Evolutionary conservation across 2,329 filamentous ascomycete genomes (phyloP).

Genomic region (Aspergillus luchuensis): DNA sequence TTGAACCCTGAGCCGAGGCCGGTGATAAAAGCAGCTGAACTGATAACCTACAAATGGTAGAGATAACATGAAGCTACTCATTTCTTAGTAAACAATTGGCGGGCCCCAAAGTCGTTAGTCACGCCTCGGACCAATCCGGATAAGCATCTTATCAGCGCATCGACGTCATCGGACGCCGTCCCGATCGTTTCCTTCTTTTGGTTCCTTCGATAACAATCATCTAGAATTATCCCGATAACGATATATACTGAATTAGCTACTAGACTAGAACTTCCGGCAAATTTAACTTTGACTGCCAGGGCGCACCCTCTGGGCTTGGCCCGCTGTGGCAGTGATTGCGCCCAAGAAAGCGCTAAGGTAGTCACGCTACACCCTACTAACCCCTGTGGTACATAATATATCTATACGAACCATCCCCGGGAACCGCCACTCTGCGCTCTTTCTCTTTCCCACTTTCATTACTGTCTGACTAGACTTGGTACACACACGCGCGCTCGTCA

Average conservation of each 20-base stretch:
- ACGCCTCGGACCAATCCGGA: constrained; percentile 19
- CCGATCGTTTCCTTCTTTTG: background rate
- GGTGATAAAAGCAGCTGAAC: constrained; percentile 6
- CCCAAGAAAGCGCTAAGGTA: background rate
- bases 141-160: constrained; percentile 31
- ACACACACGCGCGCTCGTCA: background rate
- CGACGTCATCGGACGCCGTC: constrained; percentile 3
- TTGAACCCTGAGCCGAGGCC: constrained; percentile 4
- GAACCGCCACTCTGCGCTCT: background rate
- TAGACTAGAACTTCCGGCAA: background rate
- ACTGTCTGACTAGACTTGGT: background rate
- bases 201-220: too few species aligned
- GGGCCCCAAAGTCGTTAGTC: constrained; percentile 22
- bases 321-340: background rate
- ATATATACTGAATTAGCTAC: background rate
- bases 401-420: background rate
- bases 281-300: background rate
- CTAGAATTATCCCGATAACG: too few species aligned
- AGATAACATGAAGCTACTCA: too few species aligned
- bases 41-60: too few species aligned
- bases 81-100: background rate
- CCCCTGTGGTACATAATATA: too few species aligned
- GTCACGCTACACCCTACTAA: background rate
- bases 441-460: background rate
- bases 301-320: background rate